Evolutionary conservation across 306 rosid genomes (phyloP).

Genomic region (Vigna radiata): DNA sequence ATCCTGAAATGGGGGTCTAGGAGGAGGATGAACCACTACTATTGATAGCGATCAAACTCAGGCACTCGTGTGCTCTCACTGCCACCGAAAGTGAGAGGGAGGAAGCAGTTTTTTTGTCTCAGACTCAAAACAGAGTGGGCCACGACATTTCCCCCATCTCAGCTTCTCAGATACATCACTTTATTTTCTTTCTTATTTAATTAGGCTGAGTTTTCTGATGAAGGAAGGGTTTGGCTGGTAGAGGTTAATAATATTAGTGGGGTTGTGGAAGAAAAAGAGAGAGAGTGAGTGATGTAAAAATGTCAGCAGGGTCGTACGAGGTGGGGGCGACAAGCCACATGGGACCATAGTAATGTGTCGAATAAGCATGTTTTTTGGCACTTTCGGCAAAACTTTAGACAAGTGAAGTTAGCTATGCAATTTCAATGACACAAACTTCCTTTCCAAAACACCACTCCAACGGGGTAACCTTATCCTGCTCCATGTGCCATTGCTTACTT

Average conservation of each 20-base stretch:
- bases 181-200: neutral
- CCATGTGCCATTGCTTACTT: neutral
- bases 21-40: constrained; percentile 9
- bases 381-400: constrained; percentile 55
- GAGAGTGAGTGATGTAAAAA: constrained; percentile 35
- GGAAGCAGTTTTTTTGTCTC: constrained; percentile 36
- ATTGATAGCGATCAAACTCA: constrained; percentile 64
- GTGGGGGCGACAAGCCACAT: constrained; percentile 69
- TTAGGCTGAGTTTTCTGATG: neutral
- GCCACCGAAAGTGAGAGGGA: constrained; percentile 55
- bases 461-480: constrained; percentile 3
- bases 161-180: neutral
- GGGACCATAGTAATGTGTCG: constrained; percentile 46
- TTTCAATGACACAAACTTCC: neutral
- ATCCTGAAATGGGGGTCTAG: constrained; percentile 28
- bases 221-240: neutral
- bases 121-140: constrained; percentile 22
- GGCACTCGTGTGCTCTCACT: constrained; percentile 63
- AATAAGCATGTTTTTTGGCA: constrained; percentile 44
- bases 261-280: neutral
- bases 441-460: constrained; percentile 5
- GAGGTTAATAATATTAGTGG: constrained; percentile 26
- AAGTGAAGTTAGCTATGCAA: constrained; percentile 43
- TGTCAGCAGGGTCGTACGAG: constrained; percentile 22
- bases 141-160: constrained; percentile 42